Conservation (phyloP, 176 grass and related monocot genomes). For the Phoenix dactylifera region DNA sequence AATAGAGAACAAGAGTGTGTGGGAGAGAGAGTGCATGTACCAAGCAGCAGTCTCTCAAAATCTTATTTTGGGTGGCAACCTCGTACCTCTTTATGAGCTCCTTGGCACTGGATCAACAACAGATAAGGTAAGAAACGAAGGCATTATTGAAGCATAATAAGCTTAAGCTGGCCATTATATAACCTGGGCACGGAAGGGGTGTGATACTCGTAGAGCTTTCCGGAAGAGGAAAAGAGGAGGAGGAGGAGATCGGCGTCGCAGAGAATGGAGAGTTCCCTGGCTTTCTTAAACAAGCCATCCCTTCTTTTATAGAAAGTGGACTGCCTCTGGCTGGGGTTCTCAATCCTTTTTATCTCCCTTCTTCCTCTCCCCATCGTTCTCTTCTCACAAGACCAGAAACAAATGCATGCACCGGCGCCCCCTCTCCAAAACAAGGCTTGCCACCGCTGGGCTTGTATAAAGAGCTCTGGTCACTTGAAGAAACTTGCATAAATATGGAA, state of each 20-base stretch:
- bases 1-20: neutral
- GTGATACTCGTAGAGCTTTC: conserved; percentile 95
- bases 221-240: conserved; percentile 92
- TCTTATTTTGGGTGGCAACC: conserved; percentile 59
- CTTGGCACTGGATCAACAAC: conserved; percentile 30
- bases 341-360: conserved; percentile 98
- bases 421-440: conserved; percentile 4
- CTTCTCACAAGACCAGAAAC: neutral
- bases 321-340: conserved; percentile 88
- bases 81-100: conserved; percentile 81
- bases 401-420: neutral
- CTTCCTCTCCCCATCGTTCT: conserved; percentile 72
- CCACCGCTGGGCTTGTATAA: neutral
- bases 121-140: neutral
- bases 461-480: conserved; percentile 19
- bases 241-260: conserved; percentile 99
- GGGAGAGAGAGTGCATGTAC: conserved; percentile 17
- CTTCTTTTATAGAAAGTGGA: conserved; percentile 99
- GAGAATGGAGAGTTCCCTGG: conserved; percentile 80
- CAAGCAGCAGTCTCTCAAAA: conserved; percentile 57
- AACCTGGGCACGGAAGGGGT: conserved; percentile 69
- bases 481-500: conserved; percentile 51
- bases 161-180: too few species aligned
- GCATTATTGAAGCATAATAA: too few species aligned
- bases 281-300: conserved; percentile 98